Evolutionary conservation across 2,329 filamentous ascomycete species (phyloP).

Genomic region (Daldinia sp.): DNA sequence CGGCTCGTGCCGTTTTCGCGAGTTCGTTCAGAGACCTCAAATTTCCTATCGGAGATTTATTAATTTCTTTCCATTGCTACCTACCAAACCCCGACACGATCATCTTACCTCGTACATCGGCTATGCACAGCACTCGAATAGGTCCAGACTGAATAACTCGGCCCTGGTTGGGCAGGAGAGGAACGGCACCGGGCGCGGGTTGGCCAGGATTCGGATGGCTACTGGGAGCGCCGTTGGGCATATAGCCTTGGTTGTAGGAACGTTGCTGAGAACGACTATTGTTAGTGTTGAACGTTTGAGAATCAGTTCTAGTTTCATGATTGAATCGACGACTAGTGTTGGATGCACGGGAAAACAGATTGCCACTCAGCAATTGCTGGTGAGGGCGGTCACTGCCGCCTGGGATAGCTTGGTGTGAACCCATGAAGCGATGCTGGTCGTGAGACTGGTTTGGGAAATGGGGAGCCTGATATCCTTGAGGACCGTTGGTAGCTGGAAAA

Average conservation of each 20-base stretch:
- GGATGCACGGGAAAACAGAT: background rate
- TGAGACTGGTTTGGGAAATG: background rate
- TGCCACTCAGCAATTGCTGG: background rate
- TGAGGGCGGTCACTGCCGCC: background rate
- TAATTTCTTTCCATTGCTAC: conserved; percentile 24
- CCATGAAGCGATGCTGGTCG: conserved; percentile 3
- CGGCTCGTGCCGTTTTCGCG: conserved; percentile 90
- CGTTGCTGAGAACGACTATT: conserved; percentile 47
- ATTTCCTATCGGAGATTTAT: conserved; percentile 71
- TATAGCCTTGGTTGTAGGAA: conserved; percentile 63
- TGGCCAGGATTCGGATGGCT: conserved; percentile 53
- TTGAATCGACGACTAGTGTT: background rate
- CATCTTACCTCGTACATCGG: conserved; percentile 72
- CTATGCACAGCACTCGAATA: conserved; percentile 73
- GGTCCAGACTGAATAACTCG: conserved; percentile 71
- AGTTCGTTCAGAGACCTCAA: conserved; percentile 95
- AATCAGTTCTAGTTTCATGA: conserved; percentile 21
- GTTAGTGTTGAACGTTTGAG: conserved; percentile 30
- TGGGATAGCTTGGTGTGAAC: too few relatives aligned
- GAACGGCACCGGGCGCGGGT: conserved; percentile 65
- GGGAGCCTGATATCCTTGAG: too few relatives aligned
- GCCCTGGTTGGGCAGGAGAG: conserved; percentile 73
- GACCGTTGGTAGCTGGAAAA: background rate
- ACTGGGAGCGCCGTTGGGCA: conserved; percentile 67
- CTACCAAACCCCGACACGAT: background rate